Base-by-base conservation (phyloP, 768 basidiomycete genomes). In the Pisolithus orientalis region DNA sequence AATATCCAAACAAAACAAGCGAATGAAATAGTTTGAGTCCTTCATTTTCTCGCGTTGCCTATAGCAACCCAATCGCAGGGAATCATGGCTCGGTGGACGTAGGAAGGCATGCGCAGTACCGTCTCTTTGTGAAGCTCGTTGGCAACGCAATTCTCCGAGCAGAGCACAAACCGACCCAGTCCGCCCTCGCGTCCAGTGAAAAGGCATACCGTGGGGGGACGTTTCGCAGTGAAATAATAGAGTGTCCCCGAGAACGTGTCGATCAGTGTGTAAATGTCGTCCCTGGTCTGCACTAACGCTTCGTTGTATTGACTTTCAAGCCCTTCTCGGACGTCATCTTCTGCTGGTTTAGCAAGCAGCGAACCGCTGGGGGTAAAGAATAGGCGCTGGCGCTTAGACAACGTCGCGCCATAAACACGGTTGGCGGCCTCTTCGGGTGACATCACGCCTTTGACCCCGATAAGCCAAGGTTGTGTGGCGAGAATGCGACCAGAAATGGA, bases 141-240 rank as follows among this genome's bases (percentile, higher is more conserved):
- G 13, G 31, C 29, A 1, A 2, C 9, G 25, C 60, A 62, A 10
- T 17, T 59, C 50, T 62, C 60, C 39, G 60, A 62, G 45, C 60
- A 62, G 37, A 62, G 34, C 32, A 62, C 60, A 44, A 62, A 62
- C 43, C 60, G 34, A 27, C 60, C 60, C 7, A 62, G 39, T 24
- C 60, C 60, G 1, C 60, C 60, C 21, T 62, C 60, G 14, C 60
- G 52, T 31, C 60, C 60, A 1, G 60, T 49, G 16, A 53, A 62
- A 21, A 62, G 37, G 28, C 60, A 61, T 17, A 62, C 60, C 6
- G 60, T 62, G 16, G 60, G 60, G 3, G 60, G 57, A 9, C 39
- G 51, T 8, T 42, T 16, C 0, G 60, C 60, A 4, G 44, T 17
- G 39, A 62, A 62, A 43, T 62, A 62, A 28, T 62, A 62, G 8